Base-by-base conservation (phyloP, 1,284 basidiomycete species). In the Fistulina hepatica region DNA sequence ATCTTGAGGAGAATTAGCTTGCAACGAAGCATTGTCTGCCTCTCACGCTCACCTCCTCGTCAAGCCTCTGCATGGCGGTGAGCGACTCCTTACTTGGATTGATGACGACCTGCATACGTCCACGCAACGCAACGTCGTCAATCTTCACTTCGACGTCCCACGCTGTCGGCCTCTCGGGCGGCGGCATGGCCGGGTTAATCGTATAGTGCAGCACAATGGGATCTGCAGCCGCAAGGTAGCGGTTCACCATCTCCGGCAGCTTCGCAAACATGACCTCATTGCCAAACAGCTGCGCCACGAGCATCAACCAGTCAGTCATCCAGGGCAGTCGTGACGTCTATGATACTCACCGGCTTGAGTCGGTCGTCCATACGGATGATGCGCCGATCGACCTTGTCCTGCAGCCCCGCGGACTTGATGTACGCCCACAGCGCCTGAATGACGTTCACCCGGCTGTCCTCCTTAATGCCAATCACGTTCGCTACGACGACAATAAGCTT, bases 401-500 rank as follows among this genome's bases (percentile, higher is more conserved):
- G 88, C 13, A 97, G 67, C 16, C 80, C 78, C 44, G 85, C 71
- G 13, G 81, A 64, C 57, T 94, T 94, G 61, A 97, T 84, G 50
- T 95, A 92, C 50, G 82, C 85, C 93, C 93, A 97, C 8, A 97
- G 57, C 0, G 85, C 76, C 41, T 86, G 79, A 26, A 97, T 73
- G 13, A 90, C 74, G 9, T 82, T 88, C 9, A 82, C 65, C 17
- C 89, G 73, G 25, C 86, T 91, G 25, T 89, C 91, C 55, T 97
- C 88, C 45, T 82, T 81, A 50, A 94, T 69, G 16, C 79, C 81
- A 26, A 97, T 65, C 21, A 94, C 58, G 30, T 67, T 69, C 0
- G 72, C 79, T 65, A 13, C 9, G 41, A 23, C 34, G 32, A 31
- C 22, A n/a, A 8, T 11, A 37, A 33, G 13, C 32, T 11, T 34